Evolutionary conservation across 768 basidiomycete genomes (phyloP).

Genomic region (Tricholoma hemisulphureum): DNA sequence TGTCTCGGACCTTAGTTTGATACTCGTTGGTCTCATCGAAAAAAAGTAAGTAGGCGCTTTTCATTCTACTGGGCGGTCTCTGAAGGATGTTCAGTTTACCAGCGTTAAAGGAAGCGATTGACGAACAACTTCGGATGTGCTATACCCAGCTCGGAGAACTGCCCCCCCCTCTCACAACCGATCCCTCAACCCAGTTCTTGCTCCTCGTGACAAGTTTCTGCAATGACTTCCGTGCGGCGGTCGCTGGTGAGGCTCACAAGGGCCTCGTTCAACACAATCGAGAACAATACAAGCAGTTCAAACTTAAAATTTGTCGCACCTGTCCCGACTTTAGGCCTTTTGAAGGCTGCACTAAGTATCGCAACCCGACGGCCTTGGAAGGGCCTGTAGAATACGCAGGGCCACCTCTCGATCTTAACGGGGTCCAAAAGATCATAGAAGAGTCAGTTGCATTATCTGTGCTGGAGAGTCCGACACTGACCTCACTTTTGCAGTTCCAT

Average conservation of each 20-base stretch:
- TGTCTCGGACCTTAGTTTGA: conserved; percentile 32
- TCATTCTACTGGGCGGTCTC: no score
- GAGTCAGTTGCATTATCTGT: conserved; percentile 19
- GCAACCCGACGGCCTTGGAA: no score
- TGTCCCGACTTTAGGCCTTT: conserved; percentile 36
- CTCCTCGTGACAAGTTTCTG: conserved; percentile 33
- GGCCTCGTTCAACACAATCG: conserved; percentile 32
- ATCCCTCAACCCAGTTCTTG: conserved; percentile 37
- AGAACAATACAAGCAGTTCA: conserved; percentile 26
- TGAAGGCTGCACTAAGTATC: no score
- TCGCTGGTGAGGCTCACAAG: conserved; percentile 24
- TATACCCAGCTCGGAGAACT: conserved; percentile 22
- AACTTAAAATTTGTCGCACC: conserved; percentile 28
- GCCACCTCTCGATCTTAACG: conserved; percentile 10
- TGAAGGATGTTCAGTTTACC: conserved; percentile 32
- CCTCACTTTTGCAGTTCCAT: conserved; percentile 26
- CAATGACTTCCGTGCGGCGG: conserved; percentile 26
- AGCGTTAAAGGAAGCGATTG: conserved; percentile 25
- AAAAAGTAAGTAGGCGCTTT: conserved; percentile 18
- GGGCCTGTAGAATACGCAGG: neutral
- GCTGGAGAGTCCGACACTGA: neutral
- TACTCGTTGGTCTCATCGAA: conserved; percentile 37
- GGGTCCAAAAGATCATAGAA: conserved; percentile 31
- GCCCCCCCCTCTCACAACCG: conserved; percentile 28
- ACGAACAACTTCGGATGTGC: conserved; percentile 22